A percentile compares a stretch with the other conserved stretches of the same genome.
These are phyloP conservation scores for Trypanosomatidae sp. DNA, from an alignment of 208 protist genomes.

Conservation along the genomic window DNA sequence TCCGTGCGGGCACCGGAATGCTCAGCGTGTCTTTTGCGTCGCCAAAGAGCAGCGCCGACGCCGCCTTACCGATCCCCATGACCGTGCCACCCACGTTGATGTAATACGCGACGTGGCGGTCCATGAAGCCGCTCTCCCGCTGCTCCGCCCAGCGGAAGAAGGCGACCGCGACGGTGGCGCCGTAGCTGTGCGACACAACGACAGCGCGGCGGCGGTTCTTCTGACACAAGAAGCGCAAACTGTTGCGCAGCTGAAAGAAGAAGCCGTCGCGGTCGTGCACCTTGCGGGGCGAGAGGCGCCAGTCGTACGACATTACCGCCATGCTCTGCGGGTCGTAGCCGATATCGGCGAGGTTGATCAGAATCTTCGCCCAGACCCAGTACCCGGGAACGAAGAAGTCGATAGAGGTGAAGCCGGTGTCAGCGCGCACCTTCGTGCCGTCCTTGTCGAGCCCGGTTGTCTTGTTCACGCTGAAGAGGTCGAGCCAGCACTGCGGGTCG, in stretches of 20 bases:
- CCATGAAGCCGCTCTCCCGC: conserved; percentile 70
- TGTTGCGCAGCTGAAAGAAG: conserved; percentile 75
- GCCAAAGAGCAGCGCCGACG: conserved; percentile 74
- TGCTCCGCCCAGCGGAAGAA: conserved; percentile 90
- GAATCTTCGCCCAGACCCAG: conserved; percentile 93
- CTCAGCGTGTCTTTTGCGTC: conserved; percentile 88
- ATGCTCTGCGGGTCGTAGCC: conserved; percentile 93
- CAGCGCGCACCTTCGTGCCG: conserved; percentile 83
- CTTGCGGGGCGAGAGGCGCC: conserved; percentile 74
- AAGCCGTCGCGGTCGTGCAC: conserved; percentile 84
- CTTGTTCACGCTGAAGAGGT: conserved; percentile 71
- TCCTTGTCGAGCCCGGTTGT: conserved; percentile 69
- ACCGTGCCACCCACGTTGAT: conserved; percentile 83
- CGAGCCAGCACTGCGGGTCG: conserved; percentile 77
- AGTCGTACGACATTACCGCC: conserved; percentile 90
- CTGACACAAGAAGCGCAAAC: conserved; percentile 64
- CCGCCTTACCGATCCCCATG: conserved; percentile 82
- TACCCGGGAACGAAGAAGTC: conserved; percentile 91
- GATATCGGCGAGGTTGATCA: conserved; percentile 92
- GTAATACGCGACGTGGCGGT: conserved; percentile 84
- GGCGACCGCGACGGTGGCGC: conserved; percentile 67
- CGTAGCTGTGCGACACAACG: conserved; percentile 91
- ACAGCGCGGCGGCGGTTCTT: conserved; percentile 75
- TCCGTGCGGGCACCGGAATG: conserved; percentile 53
- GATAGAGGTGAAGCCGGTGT: conserved; percentile 74